Percentiles rank a stretch among this genome's conserved stretches.
These are phyloP conservation scores for Glycine soja DNA, from an alignment of 306 rosid species.

Conservation along the genomic window DNA sequence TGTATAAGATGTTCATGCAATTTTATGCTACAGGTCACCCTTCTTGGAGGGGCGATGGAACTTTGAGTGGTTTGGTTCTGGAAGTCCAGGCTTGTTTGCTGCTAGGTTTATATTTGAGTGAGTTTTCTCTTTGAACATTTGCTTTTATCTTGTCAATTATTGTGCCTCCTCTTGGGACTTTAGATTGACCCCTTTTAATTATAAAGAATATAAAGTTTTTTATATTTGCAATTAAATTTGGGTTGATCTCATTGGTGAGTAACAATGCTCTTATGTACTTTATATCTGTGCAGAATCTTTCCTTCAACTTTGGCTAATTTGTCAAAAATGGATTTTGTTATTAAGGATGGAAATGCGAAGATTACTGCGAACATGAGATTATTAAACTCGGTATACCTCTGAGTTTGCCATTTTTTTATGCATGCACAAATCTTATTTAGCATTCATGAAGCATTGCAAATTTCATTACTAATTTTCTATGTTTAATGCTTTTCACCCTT, in stretches of 20 bases:
- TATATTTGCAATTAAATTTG: constrained; percentile 23
- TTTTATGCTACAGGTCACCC: constrained; percentile 85
- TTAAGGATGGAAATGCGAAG: constrained; percentile 89
- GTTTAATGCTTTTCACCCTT: background rate
- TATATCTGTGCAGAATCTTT: constrained; percentile 66
- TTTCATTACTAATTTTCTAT: constrained; percentile 13
- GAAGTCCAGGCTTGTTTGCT: constrained; percentile 81
- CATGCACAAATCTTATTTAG: constrained; percentile 14
- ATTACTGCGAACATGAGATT: constrained; percentile 75
- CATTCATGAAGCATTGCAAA: constrained; percentile 32
- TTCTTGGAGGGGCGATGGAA: constrained; percentile 96
- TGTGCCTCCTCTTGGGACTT: constrained; percentile 12
- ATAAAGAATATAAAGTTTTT: constrained; percentile 5
- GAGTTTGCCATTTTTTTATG: constrained; percentile 16
- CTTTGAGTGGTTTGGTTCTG: constrained; percentile 92
- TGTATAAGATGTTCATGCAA: constrained; percentile 51
- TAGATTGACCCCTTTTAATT: constrained; percentile 17
- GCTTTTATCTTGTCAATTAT: constrained; percentile 25
- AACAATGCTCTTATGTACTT: constrained; percentile 29
- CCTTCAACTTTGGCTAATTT: constrained; percentile 86
- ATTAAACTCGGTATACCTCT: constrained; percentile 69
- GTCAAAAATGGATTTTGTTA: constrained; percentile 74
- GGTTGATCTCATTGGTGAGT: constrained; percentile 33
- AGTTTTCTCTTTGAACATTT: constrained; percentile 52
- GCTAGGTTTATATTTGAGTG: constrained; percentile 76